A percentile compares a stretch with the other conserved stretches of the same genome.
Conservation (phyloP, 2,329 filamentous ascomycete species). For the Hirsutella rhossiliensis region DNA sequence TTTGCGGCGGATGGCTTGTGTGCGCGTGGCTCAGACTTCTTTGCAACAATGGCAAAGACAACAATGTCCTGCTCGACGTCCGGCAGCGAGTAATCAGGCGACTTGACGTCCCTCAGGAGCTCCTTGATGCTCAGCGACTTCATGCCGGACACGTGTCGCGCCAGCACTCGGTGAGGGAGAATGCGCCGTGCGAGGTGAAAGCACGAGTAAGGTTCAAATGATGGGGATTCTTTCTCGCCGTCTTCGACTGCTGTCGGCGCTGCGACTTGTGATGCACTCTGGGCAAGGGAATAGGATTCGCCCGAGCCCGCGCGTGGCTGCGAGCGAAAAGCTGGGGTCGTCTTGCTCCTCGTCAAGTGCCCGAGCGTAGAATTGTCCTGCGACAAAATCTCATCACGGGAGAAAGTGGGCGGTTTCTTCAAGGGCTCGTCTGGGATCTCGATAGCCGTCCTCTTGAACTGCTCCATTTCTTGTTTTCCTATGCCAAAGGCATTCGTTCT, state of each 20-base stretch:
- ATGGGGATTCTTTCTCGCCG: slow-evolving; percentile 21
- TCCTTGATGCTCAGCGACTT: slow-evolving; percentile 69
- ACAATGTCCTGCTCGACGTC: slow-evolving; percentile 80
- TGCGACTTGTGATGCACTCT: slow-evolving; percentile 5
- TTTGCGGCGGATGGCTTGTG: slow-evolving; percentile 35
- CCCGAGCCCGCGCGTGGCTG: slow-evolving; percentile 3
- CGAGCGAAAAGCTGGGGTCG: slow-evolving; percentile 19
- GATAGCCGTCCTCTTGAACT: slow-evolving; percentile 44
- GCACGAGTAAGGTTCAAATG: slow-evolving; percentile 79
- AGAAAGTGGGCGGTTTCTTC: slow-evolving; percentile 39
- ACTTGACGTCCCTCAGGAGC: slow-evolving; percentile 68
- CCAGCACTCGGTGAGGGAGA: slow-evolving; percentile 68
- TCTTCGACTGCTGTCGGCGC: slow-evolving; percentile 8
- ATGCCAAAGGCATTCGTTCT: slow-evolving; percentile 47
- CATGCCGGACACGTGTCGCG: slow-evolving; percentile 67
- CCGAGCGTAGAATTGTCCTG: slow-evolving; percentile 6
- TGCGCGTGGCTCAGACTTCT: slow-evolving; percentile 68
- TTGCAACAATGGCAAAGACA: slow-evolving; percentile 75
- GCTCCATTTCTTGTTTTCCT: slow-evolving; percentile 44
- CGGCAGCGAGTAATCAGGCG: slow-evolving; percentile 71
- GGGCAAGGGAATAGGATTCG: slow-evolving; percentile 5
- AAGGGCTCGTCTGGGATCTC: slow-evolving; percentile 38
- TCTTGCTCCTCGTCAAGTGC: slow-evolving; percentile 31
- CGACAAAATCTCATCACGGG: slow-evolving; percentile 49
- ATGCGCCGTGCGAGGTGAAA: slow-evolving; percentile 74